Percentiles rank a stretch among this genome's conserved stretches.
phyloP scores from a whole-genome alignment of 495 filamentous ascomycete genomes.

The Penicillium subrubescens region DNA sequence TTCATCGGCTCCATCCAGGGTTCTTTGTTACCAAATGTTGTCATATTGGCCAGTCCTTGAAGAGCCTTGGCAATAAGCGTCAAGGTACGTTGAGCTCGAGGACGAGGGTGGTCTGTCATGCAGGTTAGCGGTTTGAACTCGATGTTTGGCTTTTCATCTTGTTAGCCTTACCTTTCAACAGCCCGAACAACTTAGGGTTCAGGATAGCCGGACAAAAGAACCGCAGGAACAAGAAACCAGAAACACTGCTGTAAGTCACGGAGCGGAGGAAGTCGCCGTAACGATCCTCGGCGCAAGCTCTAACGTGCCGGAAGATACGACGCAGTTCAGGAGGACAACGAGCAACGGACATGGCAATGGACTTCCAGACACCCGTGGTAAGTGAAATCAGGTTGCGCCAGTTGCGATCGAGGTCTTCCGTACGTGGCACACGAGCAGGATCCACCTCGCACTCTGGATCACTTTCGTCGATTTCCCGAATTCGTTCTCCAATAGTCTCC shows the following conservation, averaged over 20 bases:
- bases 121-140: slow-evolving; percentile 19
- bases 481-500: slow-evolving; percentile 81
- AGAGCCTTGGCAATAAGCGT: slow-evolving; percentile 94
- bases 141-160: not conserved
- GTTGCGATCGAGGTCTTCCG: slow-evolving; percentile 78
- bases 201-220: slow-evolving; percentile 97
- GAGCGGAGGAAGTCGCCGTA: slow-evolving; percentile 94
- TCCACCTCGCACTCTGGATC: slow-evolving; percentile 96
- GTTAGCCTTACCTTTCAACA: slow-evolving; percentile 67
- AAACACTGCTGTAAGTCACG: slow-evolving; percentile 95
- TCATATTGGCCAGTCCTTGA: slow-evolving; percentile 93
- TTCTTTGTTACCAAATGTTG: slow-evolving; percentile 92
- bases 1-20: slow-evolving; percentile 99
- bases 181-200: slow-evolving; percentile 93
- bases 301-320: slow-evolving; percentile 87
- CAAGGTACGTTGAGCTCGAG: slow-evolving; percentile 83
- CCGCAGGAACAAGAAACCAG: slow-evolving; percentile 92
- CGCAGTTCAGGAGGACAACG: slow-evolving; percentile 84
- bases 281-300: slow-evolving; percentile 91
- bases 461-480: slow-evolving; percentile 81
- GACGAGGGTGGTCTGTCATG: slow-evolving; percentile 74
- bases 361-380: slow-evolving; percentile 82
- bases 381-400: slow-evolving; percentile 78
- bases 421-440: slow-evolving; percentile 66
- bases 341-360: slow-evolving; percentile 69